phyloP scores from a whole-genome alignment of 805 yeast species.

The Soucietia sequanensis region DNA sequence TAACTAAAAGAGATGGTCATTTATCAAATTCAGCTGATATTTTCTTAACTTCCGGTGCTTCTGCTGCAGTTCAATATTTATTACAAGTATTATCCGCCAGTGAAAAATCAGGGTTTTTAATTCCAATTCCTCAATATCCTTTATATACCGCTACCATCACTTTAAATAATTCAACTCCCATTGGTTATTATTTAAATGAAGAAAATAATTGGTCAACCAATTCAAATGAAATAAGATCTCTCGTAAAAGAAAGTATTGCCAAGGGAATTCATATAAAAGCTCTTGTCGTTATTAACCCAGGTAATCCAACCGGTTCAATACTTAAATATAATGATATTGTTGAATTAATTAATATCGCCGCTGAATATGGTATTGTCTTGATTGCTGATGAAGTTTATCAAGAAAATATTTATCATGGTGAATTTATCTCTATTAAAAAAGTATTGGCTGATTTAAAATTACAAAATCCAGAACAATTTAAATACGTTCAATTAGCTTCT shows the following conservation, averaged over 20 bases:
- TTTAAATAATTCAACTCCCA: constrained; percentile 73
- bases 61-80: constrained; percentile 84
- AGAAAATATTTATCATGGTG: constrained; percentile 80
- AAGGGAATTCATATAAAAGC: constrained; percentile 68
- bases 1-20: constrained; percentile 73
- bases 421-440: constrained; percentile 82
- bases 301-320: constrained; percentile 96
- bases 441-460: constrained; percentile 65
- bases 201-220: constrained; percentile 80
- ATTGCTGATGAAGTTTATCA: constrained; percentile 99
- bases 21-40: constrained; percentile 66
- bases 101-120: constrained; percentile 70
- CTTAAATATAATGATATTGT: constrained; percentile 63
- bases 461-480: constrained; percentile 52
- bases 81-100: constrained; percentile 70
- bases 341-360: constrained; percentile 74
- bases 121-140: constrained; percentile 98
- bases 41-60: constrained; percentile 91
- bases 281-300: constrained; percentile 93
- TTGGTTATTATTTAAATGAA: constrained; percentile 88
- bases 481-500: constrained; percentile 83
- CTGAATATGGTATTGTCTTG: constrained; percentile 77
- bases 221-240: constrained; percentile 56
- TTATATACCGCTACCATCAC: constrained; percentile 94
- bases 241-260: constrained; percentile 46